Evolutionary conservation across 2,329 filamentous ascomycete genomes (phyloP).

Genomic region (Chaetomium olivaceum): DNA sequence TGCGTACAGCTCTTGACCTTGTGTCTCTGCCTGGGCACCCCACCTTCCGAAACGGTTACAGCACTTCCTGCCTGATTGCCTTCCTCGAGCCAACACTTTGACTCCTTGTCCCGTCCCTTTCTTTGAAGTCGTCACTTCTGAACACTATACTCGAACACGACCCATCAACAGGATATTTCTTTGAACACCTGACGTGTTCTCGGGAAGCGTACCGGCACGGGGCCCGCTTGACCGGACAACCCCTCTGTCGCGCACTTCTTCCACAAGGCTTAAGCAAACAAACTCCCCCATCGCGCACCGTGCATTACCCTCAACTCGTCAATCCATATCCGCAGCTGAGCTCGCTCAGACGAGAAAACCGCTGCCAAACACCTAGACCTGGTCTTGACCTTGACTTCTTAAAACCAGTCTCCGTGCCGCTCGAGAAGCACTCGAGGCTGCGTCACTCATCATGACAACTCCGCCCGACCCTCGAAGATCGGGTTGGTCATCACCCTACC

Average conservation of each 20-base stretch:
- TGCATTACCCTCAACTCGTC: background rate
- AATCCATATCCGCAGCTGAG: background rate
- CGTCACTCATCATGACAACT: background rate
- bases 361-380: background rate
- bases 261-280: too few relatives aligned
- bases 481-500: background rate
- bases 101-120: background rate
- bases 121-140: background rate
- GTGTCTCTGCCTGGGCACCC: slow-evolving; percentile 11
- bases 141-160: background rate
- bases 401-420: background rate
- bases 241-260: too few relatives aligned
- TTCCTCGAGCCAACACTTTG: slow-evolving; percentile 5
- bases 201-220: background rate
- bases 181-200: background rate
- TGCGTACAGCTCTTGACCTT: background rate
- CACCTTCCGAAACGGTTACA: slow-evolving; percentile 23
- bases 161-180: background rate
- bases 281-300: background rate
- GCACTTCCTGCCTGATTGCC: slow-evolving; percentile 3
- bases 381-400: background rate
- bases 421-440: background rate
- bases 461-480: background rate
- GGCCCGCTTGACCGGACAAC: background rate
- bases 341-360: background rate